Conservation (phyloP, 768 basidiomycete genomes). For the Rickenella mellea region DNA sequence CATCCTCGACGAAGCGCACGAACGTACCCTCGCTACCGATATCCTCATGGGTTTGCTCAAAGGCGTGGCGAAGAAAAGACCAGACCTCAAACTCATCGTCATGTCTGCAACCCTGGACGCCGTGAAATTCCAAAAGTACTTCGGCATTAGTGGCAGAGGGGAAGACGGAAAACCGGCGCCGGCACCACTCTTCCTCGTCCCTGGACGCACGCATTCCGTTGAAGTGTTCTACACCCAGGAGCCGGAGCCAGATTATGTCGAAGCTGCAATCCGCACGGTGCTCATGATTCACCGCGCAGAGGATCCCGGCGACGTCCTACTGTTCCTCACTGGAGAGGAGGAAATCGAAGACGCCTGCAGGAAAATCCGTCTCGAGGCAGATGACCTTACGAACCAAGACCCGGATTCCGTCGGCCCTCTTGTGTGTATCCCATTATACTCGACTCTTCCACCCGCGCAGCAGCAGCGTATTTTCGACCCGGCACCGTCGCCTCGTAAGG, state of each 20-base stretch:
- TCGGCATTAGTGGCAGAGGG: slow-evolving; percentile 38
- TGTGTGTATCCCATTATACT: slow-evolving; percentile 88
- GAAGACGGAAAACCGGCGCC: slow-evolving; percentile 20
- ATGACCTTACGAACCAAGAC: slow-evolving; percentile 66
- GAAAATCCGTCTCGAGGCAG: slow-evolving; percentile 87
- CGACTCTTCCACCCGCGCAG: slow-evolving; percentile 86
- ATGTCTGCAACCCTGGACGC: slow-evolving; percentile 99
- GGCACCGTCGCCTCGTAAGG: slow-evolving; percentile 51
- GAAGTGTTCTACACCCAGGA: slow-evolving; percentile 93
- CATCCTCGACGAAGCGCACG: slow-evolving; percentile 98
- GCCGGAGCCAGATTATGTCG: slow-evolving; percentile 92
- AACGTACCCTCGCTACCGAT: slow-evolving; percentile 94
- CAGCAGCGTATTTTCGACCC: slow-evolving; percentile 97
- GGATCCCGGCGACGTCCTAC: slow-evolving; percentile 81
- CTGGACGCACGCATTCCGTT: slow-evolving; percentile 90
- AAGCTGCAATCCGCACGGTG: slow-evolving; percentile 92
- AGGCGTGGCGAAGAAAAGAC: slow-evolving; percentile 63
- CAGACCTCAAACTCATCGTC: slow-evolving; percentile 92
- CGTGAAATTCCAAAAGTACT: slow-evolving; percentile 94
- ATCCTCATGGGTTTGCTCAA: slow-evolving; percentile 98
- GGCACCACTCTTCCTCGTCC: slow-evolving; percentile 83
- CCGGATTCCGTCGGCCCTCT: slow-evolving; percentile 76
- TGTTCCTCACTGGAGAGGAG: slow-evolving; percentile 97
- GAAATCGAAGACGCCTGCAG: slow-evolving; percentile 96
- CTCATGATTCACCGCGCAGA: slow-evolving; percentile 97